phyloP scores from a whole-genome alignment of 2,329 filamentous ascomycete genomes.

The Cadophora malorum region DNA sequence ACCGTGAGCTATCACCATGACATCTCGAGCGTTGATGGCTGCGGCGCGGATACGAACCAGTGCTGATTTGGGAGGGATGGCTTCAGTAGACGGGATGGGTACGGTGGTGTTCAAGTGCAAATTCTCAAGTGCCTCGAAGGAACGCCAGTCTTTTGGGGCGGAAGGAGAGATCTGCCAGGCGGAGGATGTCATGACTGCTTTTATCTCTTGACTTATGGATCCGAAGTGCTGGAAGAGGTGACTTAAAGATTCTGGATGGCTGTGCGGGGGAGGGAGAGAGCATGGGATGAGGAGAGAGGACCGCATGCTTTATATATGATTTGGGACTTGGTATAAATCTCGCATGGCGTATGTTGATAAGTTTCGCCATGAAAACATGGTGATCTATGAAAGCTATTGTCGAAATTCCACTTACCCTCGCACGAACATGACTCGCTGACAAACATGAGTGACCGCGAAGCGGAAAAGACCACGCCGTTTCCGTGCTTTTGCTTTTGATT shows the following conservation, averaged over 20 bases:
- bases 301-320: background rate
- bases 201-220: background rate
- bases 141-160: constrained; percentile 7
- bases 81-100: background rate
- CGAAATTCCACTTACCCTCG: background rate
- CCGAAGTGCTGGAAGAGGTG: background rate
- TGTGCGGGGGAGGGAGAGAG: background rate
- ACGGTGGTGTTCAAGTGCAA: constrained; percentile 10
- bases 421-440: background rate
- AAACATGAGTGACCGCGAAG: background rate
- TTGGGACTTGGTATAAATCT: background rate
- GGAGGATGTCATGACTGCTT: background rate
- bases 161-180: constrained; percentile 14
- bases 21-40: constrained; percentile 17
- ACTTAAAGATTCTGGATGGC: background rate
- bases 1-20: constrained; percentile 23
- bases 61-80: constrained; percentile 1
- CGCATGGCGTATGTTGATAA: background rate
- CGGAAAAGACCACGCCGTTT: background rate
- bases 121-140: constrained; percentile 8
- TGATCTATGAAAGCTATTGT: background rate
- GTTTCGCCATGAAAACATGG: background rate
- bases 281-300: background rate
- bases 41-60: constrained; percentile 9
- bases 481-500: background rate